These are phyloP conservation scores for Luffa aegyptiaca DNA, from an alignment of 306 rosid species.

Conservation along the genomic window DNA sequence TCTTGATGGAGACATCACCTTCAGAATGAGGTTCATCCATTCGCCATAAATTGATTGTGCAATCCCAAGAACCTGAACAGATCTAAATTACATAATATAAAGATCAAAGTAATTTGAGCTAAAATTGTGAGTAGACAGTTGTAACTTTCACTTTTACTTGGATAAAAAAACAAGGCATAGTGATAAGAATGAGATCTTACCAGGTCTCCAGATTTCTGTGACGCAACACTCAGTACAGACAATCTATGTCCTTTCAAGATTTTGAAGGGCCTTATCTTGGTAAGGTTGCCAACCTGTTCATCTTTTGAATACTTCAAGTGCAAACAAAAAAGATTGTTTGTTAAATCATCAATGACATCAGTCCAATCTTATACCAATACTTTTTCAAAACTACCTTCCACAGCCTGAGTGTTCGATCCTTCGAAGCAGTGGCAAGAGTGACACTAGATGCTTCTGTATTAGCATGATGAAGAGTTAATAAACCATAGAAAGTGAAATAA, in stretches of 20 bases:
- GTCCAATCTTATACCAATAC: constrained; percentile 1
- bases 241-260: constrained; percentile 66
- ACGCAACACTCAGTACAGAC: constrained; percentile 70
- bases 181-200: constrained; percentile 17
- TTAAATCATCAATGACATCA: constrained; percentile 5
- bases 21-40: constrained; percentile 39
- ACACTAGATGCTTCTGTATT: constrained; percentile 35
- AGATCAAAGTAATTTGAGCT: background rate
- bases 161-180: background rate
- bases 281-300: constrained; percentile 29
- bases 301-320: constrained; percentile 40
- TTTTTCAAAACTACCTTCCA: constrained; percentile 63
- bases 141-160: background rate
- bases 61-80: constrained; percentile 97
- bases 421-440: constrained; percentile 72
- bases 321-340: constrained; percentile 14
- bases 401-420: constrained; percentile 73
- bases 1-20: constrained; percentile 62
- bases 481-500: background rate
- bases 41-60: constrained; percentile 69
- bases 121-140: constrained; percentile 4
- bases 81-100: constrained; percentile 34
- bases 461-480: constrained; percentile 4
- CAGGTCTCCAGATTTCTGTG: constrained; percentile 59
- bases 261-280: constrained; percentile 57